phyloP scores from a whole-genome alignment of 73 alveolate genomes.

The Paramecium primaurelia region DNA sequence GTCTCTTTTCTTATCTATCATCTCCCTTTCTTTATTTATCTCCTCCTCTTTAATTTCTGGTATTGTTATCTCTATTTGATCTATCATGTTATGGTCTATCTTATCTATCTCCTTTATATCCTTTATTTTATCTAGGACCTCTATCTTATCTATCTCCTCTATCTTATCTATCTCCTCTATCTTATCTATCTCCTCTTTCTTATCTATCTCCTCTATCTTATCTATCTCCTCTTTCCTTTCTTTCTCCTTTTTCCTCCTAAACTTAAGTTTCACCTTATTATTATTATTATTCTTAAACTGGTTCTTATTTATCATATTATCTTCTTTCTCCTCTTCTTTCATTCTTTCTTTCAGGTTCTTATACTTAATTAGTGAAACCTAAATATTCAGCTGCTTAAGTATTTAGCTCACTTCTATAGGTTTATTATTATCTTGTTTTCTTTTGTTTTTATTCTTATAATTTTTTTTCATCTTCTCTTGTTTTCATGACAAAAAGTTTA shows the following conservation, averaged over 20 bases:
- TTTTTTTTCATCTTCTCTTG: conserved; percentile 25
- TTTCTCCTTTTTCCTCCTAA: not conserved
- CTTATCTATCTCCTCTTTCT: not conserved
- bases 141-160: not conserved
- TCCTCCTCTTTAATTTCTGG: not conserved
- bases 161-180: not conserved
- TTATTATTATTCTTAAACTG: not conserved
- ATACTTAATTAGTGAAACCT: conserved; percentile 9
- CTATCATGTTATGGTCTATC: not conserved
- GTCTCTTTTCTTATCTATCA: conserved; percentile 20
- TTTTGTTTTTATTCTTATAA: not conserved
- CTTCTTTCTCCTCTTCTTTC: not conserved
- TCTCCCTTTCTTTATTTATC: not conserved
- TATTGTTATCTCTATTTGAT: not conserved
- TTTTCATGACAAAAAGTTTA: not conserved
- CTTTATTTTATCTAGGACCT: not conserved
- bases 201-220: not conserved
- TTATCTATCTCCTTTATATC: not conserved
- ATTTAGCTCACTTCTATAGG: not conserved
- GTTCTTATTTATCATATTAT: not conserved
- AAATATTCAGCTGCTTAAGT: not conserved
- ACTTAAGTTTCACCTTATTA: not conserved
- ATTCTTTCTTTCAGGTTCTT: not conserved
- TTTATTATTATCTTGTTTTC: not conserved
- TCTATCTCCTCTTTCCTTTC: not conserved